Evolutionary conservation across 192 early-diverging fungal genomes (phyloP), one percentile per base, ranked within the genome.

Genomic region (Gorgonomyces haynaldii): DNA sequence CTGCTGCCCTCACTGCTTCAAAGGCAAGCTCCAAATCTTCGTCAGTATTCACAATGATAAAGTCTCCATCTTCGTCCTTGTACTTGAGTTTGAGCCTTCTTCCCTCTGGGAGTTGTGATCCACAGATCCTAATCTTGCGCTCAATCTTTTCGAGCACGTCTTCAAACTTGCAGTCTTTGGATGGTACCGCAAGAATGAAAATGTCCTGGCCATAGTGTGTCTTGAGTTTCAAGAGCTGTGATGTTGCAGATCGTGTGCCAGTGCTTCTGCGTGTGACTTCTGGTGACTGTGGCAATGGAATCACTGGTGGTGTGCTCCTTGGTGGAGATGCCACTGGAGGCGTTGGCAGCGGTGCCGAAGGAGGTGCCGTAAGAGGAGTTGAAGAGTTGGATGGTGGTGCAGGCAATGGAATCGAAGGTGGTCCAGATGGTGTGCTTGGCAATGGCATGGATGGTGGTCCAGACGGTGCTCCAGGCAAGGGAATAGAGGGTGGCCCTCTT

Each of bases 11-110:
- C 2, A 26, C 46, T 26, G 28, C 21, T 61, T 91, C 91, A 69
- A 98, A 91, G 4, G 88, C 91, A 80, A 92, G 65, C 36, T 74
- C 79, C 23, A 98, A 84, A 56, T 98, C 94, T 41, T 89, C 88
- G 58, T 94, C 82, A 15, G 78, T 82, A 50, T 83, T 81, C 36
- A 98, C 79, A 29, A 78, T 79, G 16, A 92, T 81, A 57, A 81
- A 77, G 54, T 96, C 91, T 31, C 87, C 85, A 55, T 93, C 92
- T 61, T 96, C 91, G 54, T 98, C 92, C 57, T 82, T 78, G 56
- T 96, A 96, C 54, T 79, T 76, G 46, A 98, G 81, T 36, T 56
- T 83, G 38, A 72, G 64, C 42, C 60, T 69, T 40, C 58, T 70
- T 41, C 63, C 60, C 19, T 67, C 57, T 17, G 52, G 37, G 15